Evolutionary conservation across 2,329 filamentous ascomycete species (phyloP).

Genomic region (Sarocladium brachiariae): DNA sequence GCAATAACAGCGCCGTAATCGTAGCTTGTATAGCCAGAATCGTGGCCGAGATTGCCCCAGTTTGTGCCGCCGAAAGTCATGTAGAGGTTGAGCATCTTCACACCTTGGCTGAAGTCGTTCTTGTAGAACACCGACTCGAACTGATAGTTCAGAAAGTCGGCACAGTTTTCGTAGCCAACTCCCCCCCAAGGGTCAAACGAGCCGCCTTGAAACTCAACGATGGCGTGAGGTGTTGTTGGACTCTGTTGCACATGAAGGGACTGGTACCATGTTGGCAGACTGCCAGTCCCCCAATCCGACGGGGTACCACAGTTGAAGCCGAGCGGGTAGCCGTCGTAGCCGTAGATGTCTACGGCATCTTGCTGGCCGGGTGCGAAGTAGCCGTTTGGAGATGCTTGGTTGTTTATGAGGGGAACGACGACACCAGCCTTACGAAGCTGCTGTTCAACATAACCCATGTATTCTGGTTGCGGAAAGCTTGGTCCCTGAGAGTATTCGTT

Average conservation of each 20-base stretch:
- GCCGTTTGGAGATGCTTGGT: slow-evolving; percentile 24
- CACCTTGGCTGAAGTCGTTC: slow-evolving; percentile 56
- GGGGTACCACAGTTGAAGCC: slow-evolving; percentile 10
- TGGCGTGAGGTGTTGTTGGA: slow-evolving; percentile 7
- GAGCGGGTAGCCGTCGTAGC: slow-evolving; percentile 9
- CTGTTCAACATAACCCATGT: too few relatives aligned
- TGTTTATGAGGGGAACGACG: slow-evolving; percentile 67
- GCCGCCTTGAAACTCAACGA: slow-evolving; percentile 11
- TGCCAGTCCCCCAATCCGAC: too few relatives aligned
- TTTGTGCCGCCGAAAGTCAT: slow-evolving; percentile 73
- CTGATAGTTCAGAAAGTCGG: slow-evolving; percentile 38
- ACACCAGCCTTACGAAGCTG: slow-evolving; percentile 50
- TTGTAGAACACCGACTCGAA: slow-evolving; percentile 72
- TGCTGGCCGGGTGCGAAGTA: too few relatives aligned
- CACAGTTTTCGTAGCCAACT: too few relatives aligned
- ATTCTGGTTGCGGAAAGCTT: too few relatives aligned
- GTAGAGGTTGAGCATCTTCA: slow-evolving; percentile 61
- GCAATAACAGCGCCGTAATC: slow-evolving; percentile 12
- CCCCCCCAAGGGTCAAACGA: neutral
- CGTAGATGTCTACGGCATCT: slow-evolving; percentile 11
- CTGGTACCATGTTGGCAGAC: too few relatives aligned
- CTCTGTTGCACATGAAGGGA: slow-evolving; percentile 11
- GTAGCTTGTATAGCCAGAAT: slow-evolving; percentile 9
- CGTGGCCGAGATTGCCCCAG: slow-evolving; percentile 65
- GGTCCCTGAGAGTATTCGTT: slow-evolving; percentile 57